Evolutionary conservation across 2,329 filamentous ascomycete genomes (phyloP).

Genomic region (Huntiella decipiens): DNA sequence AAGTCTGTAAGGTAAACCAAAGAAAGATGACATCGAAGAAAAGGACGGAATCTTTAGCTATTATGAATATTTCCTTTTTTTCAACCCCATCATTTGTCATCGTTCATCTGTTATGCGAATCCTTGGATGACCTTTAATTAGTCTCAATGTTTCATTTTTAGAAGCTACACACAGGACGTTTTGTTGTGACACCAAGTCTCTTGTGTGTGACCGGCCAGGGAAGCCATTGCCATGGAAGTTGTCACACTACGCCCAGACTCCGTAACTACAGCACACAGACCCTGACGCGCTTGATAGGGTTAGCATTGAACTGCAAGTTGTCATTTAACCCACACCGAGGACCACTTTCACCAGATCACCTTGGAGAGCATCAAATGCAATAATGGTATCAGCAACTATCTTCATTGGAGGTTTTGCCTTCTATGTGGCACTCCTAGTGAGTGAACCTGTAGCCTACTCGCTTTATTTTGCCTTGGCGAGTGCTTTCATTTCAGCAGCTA

Average conservation of each 20-base stretch:
- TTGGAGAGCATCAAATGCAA: background rate
- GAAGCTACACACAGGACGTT: background rate
- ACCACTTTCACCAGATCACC: background rate
- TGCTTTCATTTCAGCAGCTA: background rate
- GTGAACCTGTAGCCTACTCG: conserved; percentile 1
- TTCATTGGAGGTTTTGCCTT: conserved; percentile 1
- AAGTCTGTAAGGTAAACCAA: too few relatives aligned
- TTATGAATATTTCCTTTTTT: too few relatives aligned
- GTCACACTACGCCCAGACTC: background rate
- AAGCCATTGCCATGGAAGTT: background rate
- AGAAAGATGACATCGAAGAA: too few relatives aligned
- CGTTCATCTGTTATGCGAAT: too few relatives aligned
- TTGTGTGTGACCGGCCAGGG: background rate
- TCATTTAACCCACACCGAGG: background rate
- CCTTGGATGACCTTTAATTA: too few relatives aligned
- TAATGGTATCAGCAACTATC: conserved; percentile 1
- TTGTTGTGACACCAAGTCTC: background rate
- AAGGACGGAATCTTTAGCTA: too few relatives aligned
- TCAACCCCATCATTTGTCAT: too few relatives aligned
- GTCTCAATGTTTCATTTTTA: background rate
- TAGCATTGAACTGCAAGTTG: background rate
- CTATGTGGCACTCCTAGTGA: conserved; percentile 7
- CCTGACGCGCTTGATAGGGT: too few relatives aligned
- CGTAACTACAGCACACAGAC: too few relatives aligned
- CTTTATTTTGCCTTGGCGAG: conserved; percentile 3